Percentiles rank a stretch among this genome's conserved stretches.
Conservation (phyloP, 176 grass and related monocot genomes). For the Tillandsia fasciculata region DNA sequence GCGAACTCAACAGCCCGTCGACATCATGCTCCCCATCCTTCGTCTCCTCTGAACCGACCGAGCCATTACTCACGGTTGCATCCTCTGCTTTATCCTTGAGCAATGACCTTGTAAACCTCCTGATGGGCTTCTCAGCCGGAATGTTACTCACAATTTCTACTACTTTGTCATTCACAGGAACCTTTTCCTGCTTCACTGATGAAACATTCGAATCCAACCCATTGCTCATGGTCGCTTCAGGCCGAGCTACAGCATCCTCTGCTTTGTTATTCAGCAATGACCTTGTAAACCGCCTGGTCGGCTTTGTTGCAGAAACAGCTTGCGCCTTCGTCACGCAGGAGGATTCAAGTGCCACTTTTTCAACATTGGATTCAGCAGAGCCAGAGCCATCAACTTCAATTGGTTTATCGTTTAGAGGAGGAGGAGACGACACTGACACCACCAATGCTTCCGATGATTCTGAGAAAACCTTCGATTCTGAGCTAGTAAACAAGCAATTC, state of each 20-base stretch:
- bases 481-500: no score
- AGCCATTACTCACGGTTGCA: slow-evolving; percentile 3
- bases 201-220: neutral
- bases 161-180: neutral
- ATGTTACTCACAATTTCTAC: neutral
- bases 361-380: no score
- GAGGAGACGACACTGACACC: neutral
- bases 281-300: slow-evolving; percentile 46
- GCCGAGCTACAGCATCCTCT: slow-evolving; percentile 12
- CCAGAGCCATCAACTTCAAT: neutral
- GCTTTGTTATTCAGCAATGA: slow-evolving; percentile 36
- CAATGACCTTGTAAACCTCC: slow-evolving; percentile 16
- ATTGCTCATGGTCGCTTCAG: slow-evolving; percentile 23
- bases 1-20: slow-evolving; percentile 8
- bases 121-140: neutral
- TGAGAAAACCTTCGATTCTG: neutral
- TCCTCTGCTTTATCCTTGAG: slow-evolving; percentile 8
- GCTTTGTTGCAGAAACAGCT: neutral
- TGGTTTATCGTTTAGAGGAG: neutral
- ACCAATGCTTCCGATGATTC: slow-evolving; percentile 2
- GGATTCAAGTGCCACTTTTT: no score
- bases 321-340: neutral
- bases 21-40: neutral
- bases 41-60: neutral
- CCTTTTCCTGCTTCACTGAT: neutral